A percentile compares a stretch with the other conserved stretches of the same genome.
phyloP scores from a whole-genome alignment of 257 asterid species.

The Gentiana dahurica region DNA sequence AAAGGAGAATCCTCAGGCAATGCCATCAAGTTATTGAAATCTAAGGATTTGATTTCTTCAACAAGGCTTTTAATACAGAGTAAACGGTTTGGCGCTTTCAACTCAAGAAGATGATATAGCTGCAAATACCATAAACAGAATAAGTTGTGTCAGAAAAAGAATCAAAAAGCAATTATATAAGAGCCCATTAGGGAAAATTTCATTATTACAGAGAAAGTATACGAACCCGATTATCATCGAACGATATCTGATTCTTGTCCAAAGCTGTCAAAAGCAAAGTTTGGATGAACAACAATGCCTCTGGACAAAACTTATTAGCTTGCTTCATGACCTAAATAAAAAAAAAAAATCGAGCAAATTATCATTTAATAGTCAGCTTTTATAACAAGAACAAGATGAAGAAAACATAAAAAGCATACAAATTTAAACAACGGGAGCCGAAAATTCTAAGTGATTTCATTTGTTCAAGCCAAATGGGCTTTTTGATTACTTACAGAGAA shows the following conservation, averaged over 20 bases:
- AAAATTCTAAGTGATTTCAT: too few relatives aligned
- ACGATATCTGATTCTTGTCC: conserved; percentile 24
- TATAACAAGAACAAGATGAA: too few relatives aligned
- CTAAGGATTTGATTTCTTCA: conserved; percentile 38
- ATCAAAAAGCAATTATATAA: not conserved
- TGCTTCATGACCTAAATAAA: conserved; percentile 47
- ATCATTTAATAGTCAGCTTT: too few relatives aligned
- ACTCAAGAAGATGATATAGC: conserved; percentile 73
- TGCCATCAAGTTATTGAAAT: conserved; percentile 53
- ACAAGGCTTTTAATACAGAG: conserved; percentile 44
- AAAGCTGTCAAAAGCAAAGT: conserved; percentile 66
- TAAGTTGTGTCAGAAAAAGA: not conserved
- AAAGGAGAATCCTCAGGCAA: conserved; percentile 72
- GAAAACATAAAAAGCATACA: too few relatives aligned
- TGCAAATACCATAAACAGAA: conserved; percentile 23
- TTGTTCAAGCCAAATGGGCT: too few relatives aligned
- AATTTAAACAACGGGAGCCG: too few relatives aligned
- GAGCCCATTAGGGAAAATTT: not conserved
- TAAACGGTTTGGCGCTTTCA: conserved; percentile 49
- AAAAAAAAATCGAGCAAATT: not conserved
- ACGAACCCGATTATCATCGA: conserved; percentile 59
- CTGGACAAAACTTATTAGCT: conserved; percentile 71
- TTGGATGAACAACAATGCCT: conserved; percentile 64
- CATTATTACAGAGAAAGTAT: conserved; percentile 7
- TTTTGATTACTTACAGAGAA: conserved; percentile 54